phyloP scores from a whole-genome alignment of 176 grass and related monocot genomes.

The Triticum turgidum region DNA sequence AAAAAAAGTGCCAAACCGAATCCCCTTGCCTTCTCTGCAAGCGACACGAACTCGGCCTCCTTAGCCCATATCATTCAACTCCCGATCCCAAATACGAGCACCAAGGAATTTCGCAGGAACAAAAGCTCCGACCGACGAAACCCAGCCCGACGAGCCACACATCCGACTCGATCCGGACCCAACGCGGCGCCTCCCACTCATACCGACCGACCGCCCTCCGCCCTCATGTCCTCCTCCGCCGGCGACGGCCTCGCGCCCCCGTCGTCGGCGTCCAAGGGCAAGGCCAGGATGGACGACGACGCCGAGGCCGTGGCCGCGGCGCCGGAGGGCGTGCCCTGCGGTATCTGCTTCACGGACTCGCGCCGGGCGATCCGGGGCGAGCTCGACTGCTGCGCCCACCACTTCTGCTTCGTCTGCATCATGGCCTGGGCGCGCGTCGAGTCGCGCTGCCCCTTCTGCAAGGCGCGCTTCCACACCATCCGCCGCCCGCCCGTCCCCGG shows the following conservation, averaged over 20 bases:
- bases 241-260: background rate
- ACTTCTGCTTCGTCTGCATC: conserved; percentile 94
- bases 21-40: too few relatives aligned
- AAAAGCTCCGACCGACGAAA: background rate
- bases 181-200: background rate
- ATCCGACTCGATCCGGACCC: background rate
- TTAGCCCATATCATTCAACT: background rate
- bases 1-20: too few relatives aligned
- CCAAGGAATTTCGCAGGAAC: background rate
- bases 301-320: background rate
- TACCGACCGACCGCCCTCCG: background rate
- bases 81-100: background rate
- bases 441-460: conserved; percentile 85
- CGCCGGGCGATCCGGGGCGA: conserved; percentile 48
- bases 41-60: background rate
- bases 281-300: conserved; percentile 13
- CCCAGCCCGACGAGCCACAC: background rate
- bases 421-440: conserved; percentile 93
- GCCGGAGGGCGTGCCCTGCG: conserved; percentile 41
- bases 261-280: background rate
- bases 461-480: conserved; percentile 64
- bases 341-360: conserved; percentile 61
- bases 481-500: conserved; percentile 55
- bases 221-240: conserved; percentile 22
- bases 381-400: conserved; percentile 77